Base-by-base conservation (phyloP, 179 eudicot species). In the Gypsophila paniculata region DNA sequence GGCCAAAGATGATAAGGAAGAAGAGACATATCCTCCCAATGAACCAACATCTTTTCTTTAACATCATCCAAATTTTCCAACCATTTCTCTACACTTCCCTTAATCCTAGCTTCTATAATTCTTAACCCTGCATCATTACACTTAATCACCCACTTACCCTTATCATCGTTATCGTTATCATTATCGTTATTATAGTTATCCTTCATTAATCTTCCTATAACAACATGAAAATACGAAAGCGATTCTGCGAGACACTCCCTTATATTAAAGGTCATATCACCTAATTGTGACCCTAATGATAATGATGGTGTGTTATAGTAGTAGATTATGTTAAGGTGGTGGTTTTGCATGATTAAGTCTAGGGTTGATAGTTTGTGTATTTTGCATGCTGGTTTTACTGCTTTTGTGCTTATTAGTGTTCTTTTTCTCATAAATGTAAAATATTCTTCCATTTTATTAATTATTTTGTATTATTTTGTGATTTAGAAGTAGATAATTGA, bases 71-170 rank as follows among this genome's bases (percentile, higher is more conserved):
- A 81, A 74, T 77, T 72, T 57, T 69, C 39, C 46, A 90, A 69
- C 96, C 93, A 90, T 32, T 59, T 82, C 42, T 82, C 85, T 23
- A 88, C 80, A 67, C 86, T 85, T 9, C 96, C 96, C 39, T 77
- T 84, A 38, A 82, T 86, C 61, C 52, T 79, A 1, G 88, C 88
- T 65, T 86, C 90, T 34, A 86, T 76, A 21, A 88, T 59, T 59
- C 96, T 82, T 23, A 82, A 68, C 8, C 96, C 93, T 0, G 90
- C 87, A 72, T 90, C 93, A 62, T 90, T 90, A 69, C 89, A 88
- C 38, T 85, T 88, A 69, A 90, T 64, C 79, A 51, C 77, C 96
- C 93, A 88, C 15, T 81, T 71, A 6, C 82, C 88, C 15, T 71
- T 72, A 0, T 82, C 78, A 29, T 42, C 6, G 6, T 9, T 9